These are phyloP conservation scores for Amauroascus niger DNA, from an alignment of 2,329 filamentous ascomycete species.

Conservation along the genomic window DNA sequence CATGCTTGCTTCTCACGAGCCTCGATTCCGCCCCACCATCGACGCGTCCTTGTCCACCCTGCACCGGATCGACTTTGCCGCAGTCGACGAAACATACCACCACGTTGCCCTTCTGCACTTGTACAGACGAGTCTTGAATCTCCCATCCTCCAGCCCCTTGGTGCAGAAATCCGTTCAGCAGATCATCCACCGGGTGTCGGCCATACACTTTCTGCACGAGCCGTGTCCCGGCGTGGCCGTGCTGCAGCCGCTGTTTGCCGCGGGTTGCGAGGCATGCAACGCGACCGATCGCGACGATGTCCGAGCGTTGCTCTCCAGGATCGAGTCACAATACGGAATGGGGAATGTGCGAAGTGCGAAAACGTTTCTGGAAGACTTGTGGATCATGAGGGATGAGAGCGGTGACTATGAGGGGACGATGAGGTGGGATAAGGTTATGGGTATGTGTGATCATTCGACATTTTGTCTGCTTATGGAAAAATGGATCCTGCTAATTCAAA, in stretches of 20 bases:
- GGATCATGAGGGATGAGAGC: slow-evolving; percentile 28
- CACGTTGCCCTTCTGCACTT: slow-evolving; percentile 18
- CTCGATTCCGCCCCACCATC: slow-evolving; percentile 14
- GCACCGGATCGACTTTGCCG: slow-evolving; percentile 16
- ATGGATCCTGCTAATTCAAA: neutral
- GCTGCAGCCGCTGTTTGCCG: slow-evolving; percentile 56
- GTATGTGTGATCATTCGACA: slow-evolving; percentile 7
- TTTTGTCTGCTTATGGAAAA: neutral
- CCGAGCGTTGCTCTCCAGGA: slow-evolving; percentile 43
- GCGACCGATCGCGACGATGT: slow-evolving; percentile 45
- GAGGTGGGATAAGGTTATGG: slow-evolving; percentile 20
- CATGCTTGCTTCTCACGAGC: slow-evolving; percentile 13
- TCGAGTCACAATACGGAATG: slow-evolving; percentile 54
- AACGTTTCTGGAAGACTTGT: slow-evolving; percentile 53
- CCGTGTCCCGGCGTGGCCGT: slow-evolving; percentile 52
- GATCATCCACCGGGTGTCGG: slow-evolving; percentile 15
- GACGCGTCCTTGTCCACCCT: slow-evolving; percentile 13
- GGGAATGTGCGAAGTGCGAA: slow-evolving; percentile 54
- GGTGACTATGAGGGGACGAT: slow-evolving; percentile 15
- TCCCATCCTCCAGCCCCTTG: slow-evolving; percentile 16
- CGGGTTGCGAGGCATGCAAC: slow-evolving; percentile 49
- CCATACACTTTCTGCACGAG: slow-evolving; percentile 16
- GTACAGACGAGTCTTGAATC: slow-evolving; percentile 15
- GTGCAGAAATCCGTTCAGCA: slow-evolving; percentile 16
- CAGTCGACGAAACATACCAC: slow-evolving; percentile 17